Evolutionary conservation across 2,329 filamentous ascomycete species (phyloP).

Genomic region (Fusarium tjaetaba): DNA sequence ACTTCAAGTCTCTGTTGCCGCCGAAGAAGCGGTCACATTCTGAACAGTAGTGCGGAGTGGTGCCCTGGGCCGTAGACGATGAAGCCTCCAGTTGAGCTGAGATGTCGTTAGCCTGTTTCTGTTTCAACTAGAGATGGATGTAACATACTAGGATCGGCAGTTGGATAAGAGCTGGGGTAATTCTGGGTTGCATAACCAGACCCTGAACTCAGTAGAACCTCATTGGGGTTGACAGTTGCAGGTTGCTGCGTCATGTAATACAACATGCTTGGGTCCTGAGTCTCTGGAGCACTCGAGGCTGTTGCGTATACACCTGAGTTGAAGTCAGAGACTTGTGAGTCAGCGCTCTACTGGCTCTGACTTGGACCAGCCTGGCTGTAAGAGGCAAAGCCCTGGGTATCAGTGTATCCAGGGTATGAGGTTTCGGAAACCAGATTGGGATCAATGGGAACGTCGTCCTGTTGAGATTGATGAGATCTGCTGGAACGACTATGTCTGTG

Average conservation of each 20-base stretch:
- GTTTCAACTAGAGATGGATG: neutral
- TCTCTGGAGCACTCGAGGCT: conserved; percentile 16
- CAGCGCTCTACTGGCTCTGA: conserved; percentile 35
- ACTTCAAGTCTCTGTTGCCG: conserved; percentile 24
- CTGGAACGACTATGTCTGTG: conserved; percentile 16
- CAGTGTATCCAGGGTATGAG: neutral
- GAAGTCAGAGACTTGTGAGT: conserved; percentile 19
- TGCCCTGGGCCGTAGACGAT: conserved; percentile 1
- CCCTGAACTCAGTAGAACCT: conserved; percentile 2
- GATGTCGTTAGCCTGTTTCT: neutral
- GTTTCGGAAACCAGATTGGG: neutral
- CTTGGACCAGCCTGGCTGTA: conserved; percentile 28
- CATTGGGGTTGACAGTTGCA: conserved; percentile 25
- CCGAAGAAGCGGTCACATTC: conserved; percentile 1
- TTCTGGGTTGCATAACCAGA: neutral
- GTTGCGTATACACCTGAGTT: conserved; percentile 1
- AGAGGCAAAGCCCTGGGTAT: neutral
- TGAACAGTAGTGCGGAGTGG: conserved; percentile 2
- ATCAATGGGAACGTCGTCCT: conserved; percentile 27
- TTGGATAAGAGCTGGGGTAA: conserved; percentile 17
- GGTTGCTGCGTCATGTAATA: conserved; percentile 19
- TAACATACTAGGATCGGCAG: conserved; percentile 11
- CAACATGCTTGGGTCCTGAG: conserved; percentile 17
- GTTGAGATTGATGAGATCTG: conserved; percentile 9
- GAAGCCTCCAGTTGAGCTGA: conserved; percentile 11